Evolutionary conservation across 352 stramenopile species (phyloP).

Genomic region (Phytophthora colocasiae): DNA sequence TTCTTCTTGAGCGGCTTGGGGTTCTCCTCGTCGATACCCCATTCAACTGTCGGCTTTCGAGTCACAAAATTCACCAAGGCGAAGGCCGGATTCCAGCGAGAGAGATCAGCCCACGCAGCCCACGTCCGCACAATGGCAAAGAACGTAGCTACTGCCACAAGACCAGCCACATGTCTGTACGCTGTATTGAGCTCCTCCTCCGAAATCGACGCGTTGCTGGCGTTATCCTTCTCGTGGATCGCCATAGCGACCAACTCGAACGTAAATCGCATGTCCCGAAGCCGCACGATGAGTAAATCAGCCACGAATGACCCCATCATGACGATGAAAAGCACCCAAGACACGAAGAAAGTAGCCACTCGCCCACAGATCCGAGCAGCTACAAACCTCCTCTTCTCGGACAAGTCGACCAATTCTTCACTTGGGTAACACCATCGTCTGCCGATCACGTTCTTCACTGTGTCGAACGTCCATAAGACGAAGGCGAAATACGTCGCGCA

Average conservation of each 20-base stretch:
- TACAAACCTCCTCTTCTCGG: background rate
- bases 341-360: conserved; percentile 41
- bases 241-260: conserved; percentile 54
- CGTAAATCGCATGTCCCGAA: conserved; percentile 50
- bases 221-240: conserved; percentile 43
- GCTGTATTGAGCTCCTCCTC: conserved; percentile 31
- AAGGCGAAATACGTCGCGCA: conserved; percentile 32
- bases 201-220: conserved; percentile 37
- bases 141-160: conserved; percentile 19
- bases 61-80: conserved; percentile 7
- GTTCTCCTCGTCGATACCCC: background rate
- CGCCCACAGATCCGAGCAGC: conserved; percentile 9
- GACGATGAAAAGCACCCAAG: conserved; percentile 35
- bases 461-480: conserved; percentile 13
- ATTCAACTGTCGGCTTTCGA: background rate
- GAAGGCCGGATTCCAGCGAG: conserved; percentile 35
- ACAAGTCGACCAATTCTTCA: background rate
- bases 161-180: conserved; percentile 20
- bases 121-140: conserved; percentile 31
- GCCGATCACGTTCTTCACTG: conserved; percentile 2
- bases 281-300: conserved; percentile 48
- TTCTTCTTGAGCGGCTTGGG: background rate
- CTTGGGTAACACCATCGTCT: background rate
- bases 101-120: conserved; percentile 33
- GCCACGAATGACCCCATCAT: conserved; percentile 36